Evolutionary conservation across 371 early-diverging fungal species (phyloP).

Genomic region (Saksenaea oblongispora): DNA sequence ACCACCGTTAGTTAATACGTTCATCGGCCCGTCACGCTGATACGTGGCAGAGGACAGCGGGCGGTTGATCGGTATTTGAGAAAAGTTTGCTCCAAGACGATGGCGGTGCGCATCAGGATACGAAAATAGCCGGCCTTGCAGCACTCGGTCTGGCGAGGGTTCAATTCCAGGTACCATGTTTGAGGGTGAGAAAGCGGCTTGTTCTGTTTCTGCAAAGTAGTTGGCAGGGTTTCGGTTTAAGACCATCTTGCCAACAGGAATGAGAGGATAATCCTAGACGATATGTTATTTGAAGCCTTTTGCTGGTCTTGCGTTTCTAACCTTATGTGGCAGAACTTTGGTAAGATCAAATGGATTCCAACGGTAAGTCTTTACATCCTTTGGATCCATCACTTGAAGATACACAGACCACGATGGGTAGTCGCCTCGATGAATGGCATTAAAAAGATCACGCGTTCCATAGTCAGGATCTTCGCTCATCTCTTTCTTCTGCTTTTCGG

Average conservation of each 20-base stretch:
- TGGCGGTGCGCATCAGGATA: constrained; percentile 81
- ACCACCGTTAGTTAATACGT: constrained; percentile 70
- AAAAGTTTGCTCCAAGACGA: constrained; percentile 75
- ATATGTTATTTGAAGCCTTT: constrained; percentile 20
- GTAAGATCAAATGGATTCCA: constrained; percentile 87
- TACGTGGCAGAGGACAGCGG: constrained; percentile 57
- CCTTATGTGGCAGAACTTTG: constrained; percentile 78
- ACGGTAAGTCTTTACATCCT: constrained; percentile 72
- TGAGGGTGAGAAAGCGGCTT: constrained; percentile 77
- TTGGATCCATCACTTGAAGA: constrained; percentile 74
- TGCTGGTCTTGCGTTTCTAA: constrained; percentile 12
- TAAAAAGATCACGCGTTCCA: constrained; percentile 73
- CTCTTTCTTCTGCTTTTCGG: constrained; percentile 64
- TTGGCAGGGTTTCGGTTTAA: constrained; percentile 78
- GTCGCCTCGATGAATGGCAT: constrained; percentile 72
- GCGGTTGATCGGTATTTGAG: constrained; percentile 74
- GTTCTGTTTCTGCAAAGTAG: constrained; percentile 84
- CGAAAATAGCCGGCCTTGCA: constrained; percentile 79
- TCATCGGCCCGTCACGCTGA: constrained; percentile 77
- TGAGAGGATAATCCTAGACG: constrained; percentile 30
- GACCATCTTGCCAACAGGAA: constrained; percentile 69
- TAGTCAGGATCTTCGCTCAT: constrained; percentile 76
- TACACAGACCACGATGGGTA: constrained; percentile 76
- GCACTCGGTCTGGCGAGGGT: constrained; percentile 69
- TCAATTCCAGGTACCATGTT: constrained; percentile 79